These are phyloP conservation scores for Murraya koenigii DNA, from an alignment of 345 rosid species.

Conservation along the genomic window DNA sequence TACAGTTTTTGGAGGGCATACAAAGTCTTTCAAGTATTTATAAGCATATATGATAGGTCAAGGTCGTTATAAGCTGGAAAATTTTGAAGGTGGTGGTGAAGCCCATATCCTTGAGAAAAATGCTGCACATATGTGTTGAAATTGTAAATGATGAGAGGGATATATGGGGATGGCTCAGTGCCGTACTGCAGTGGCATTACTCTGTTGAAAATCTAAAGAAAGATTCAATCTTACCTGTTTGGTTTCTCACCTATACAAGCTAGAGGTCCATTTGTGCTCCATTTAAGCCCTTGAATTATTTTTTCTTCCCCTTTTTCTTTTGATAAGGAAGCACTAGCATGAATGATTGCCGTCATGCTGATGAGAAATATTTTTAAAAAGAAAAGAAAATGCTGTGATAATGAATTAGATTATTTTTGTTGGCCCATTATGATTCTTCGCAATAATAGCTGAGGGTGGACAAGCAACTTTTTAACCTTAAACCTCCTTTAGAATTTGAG, in stretches of 20 bases:
- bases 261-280: conserved; percentile 8
- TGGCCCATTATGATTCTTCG: conserved; percentile 22
- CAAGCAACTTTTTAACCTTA: no score
- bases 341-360: conserved; percentile 17
- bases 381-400: neutral
- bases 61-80: neutral
- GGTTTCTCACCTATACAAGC: conserved; percentile 3
- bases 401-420: neutral
- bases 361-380: neutral
- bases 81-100: neutral
- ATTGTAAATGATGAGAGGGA: neutral
- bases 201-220: conserved; percentile 14
- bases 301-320: no score
- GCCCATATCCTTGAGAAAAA: neutral
- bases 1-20: neutral
- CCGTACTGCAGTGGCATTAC: conserved; percentile 19
- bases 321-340: no score
- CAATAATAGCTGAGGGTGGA: neutral
- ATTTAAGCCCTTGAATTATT: neutral
- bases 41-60: neutral
- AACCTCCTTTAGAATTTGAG: neutral
- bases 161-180: conserved; percentile 9
- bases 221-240: conserved; percentile 22
- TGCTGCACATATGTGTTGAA: neutral
- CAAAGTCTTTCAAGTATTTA: neutral